Evolutionary conservation across 768 basidiomycete genomes (phyloP).

Genomic region (Porphyrellus cyaneotinctus): DNA sequence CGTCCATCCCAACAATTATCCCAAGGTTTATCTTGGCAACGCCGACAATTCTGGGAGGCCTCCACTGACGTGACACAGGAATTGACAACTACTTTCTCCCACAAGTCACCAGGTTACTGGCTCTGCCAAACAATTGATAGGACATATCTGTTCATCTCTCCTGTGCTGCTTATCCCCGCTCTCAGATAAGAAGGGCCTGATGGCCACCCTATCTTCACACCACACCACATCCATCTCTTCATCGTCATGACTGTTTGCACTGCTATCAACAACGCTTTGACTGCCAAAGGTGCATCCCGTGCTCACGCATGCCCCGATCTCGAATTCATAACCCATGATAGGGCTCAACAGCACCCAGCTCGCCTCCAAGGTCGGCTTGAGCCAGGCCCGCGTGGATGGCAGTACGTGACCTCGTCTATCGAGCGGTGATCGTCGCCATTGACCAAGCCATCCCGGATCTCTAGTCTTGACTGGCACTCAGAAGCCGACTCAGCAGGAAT

Average conservation of each 20-base stretch:
- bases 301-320: not conserved
- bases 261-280: constrained; percentile 53
- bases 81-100: too few relatives aligned
- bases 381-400: constrained; percentile 47
- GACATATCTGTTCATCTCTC: constrained; percentile 13
- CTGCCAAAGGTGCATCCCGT: constrained; percentile 48
- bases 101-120: not conserved
- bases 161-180: constrained; percentile 6
- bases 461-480: constrained; percentile 46
- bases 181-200: constrained; percentile 13
- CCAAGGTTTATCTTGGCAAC: too few relatives aligned
- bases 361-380: constrained; percentile 40
- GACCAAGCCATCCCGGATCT: not conserved
- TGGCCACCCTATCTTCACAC: not conserved
- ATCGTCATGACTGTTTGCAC: constrained; percentile 45
- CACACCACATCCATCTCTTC: constrained; percentile 28
- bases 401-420: constrained; percentile 37
- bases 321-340: not conserved
- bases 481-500: constrained; percentile 47
- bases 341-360: constrained; percentile 29
- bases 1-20: too few relatives aligned
- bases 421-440: not conserved
- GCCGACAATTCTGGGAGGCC: too few relatives aligned
- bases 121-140: not conserved
- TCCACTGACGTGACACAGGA: too few relatives aligned